phyloP scores from a whole-genome alignment of 495 filamentous ascomycete genomes.

The Daldinia grandis region DNA sequence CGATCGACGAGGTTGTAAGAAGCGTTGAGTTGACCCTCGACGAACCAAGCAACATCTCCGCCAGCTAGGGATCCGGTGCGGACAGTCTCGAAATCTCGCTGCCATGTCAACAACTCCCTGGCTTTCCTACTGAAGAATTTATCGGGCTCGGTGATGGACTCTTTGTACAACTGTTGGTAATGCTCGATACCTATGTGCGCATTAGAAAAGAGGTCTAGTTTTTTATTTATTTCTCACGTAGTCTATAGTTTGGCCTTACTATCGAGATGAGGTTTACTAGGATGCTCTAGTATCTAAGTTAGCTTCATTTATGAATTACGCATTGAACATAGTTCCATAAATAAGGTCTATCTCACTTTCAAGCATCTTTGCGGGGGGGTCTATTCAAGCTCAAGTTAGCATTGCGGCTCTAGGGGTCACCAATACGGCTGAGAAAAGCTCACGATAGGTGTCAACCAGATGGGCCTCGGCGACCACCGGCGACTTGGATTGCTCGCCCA shows the following conservation, averaged over 20 bases:
- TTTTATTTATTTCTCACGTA: conserved; percentile 5
- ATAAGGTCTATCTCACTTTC: conserved; percentile 59
- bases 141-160: conserved; percentile 90
- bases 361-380: conserved; percentile 67
- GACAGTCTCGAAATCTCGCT: conserved; percentile 91
- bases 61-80: conserved; percentile 76
- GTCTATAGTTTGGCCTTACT: conserved; percentile 49
- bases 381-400: conserved; percentile 45
- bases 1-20: conserved; percentile 98
- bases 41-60: conserved; percentile 94
- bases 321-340: not conserved
- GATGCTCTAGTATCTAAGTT: conserved; percentile 60
- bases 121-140: conserved; percentile 91
- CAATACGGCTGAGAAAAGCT: conserved; percentile 39
- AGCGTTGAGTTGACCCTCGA: conserved; percentile 92
- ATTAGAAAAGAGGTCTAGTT: conserved; percentile 20
- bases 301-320: conserved; percentile 34
- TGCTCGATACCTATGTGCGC: conserved; percentile 69
- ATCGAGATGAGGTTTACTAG: conserved; percentile 64
- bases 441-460: conserved; percentile 83
- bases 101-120: conserved; percentile 90
- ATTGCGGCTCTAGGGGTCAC: not conserved
- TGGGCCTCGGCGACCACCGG: conserved; percentile 86
- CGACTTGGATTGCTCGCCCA: conserved; percentile 72
- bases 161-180: conserved; percentile 92